A percentile compares a stretch with the other conserved stretches of the same genome.
Conservation (phyloP, 1,139 yeast genomes). For the Sugiyamaella castrensis region DNA sequence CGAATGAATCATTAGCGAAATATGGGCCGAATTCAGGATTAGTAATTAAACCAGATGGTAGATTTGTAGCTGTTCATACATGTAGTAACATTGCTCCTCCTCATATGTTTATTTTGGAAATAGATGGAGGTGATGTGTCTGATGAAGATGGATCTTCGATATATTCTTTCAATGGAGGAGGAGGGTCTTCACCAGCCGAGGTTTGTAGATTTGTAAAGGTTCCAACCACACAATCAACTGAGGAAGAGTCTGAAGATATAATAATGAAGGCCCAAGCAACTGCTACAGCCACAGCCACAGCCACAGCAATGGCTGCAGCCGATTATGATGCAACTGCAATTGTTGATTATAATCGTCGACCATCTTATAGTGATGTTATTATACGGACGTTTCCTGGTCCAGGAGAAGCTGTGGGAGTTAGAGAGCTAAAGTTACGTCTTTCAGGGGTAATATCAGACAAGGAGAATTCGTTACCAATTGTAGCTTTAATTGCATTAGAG, state of each 20-base stretch:
- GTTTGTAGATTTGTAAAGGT: slow-evolving; percentile 25
- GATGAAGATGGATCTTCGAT: slow-evolving; percentile 10
- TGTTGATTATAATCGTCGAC: slow-evolving; percentile 6
- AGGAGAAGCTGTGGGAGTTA: slow-evolving; percentile 41
- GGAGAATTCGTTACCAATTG: slow-evolving; percentile 17
- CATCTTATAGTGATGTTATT: slow-evolving; percentile 8
- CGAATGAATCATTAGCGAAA: slow-evolving; percentile 30
- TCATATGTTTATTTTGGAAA: slow-evolving; percentile 29
- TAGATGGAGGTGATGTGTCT: slow-evolving; percentile 3
- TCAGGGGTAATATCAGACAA: not conserved
- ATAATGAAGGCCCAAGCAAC: not conserved
- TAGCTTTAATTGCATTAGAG: slow-evolving; percentile 31
- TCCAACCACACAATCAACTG: no score
- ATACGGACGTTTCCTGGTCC: slow-evolving; percentile 35
- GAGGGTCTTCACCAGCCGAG: slow-evolving; percentile 26
- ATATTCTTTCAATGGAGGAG: slow-evolving; percentile 3
- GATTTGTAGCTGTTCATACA: slow-evolving; percentile 35
- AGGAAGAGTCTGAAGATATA: no score
- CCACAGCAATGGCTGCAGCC: not conserved
- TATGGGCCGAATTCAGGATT: slow-evolving; percentile 35
- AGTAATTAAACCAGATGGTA: slow-evolving; percentile 36
- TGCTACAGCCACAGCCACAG: not conserved
- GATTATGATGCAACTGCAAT: not conserved
- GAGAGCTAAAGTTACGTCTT: slow-evolving; percentile 34
- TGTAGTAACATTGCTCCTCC: slow-evolving; percentile 31